Evolutionary conservation across 805 yeast genomes (phyloP), one percentile per base, ranked within the genome.

Genomic region (Diddensiella transvaalensis): DNA sequence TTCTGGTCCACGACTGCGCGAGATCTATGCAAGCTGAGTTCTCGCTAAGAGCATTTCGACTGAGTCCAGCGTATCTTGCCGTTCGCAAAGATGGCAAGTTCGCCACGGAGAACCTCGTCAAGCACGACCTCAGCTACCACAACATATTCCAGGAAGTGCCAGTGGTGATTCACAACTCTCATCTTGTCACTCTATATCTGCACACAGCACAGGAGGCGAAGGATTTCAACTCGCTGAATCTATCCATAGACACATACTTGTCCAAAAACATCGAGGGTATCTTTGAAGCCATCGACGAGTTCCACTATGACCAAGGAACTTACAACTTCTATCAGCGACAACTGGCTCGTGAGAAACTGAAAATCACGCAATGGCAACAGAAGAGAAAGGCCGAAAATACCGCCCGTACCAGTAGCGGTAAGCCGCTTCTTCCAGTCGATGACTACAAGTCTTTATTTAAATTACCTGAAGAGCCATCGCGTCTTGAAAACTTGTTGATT

Each of bases 241-340:
- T 75, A 18, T 65, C 73, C 19, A 68, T 70, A 52, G 74, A 70
- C 51, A 65, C 72, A 15, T 67, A 67, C 48, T 55, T 75, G 40
- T 67, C 69, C 52, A 58, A 62, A 53, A 73, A 72, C 53, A 77
- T 81, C 51, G 90, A 85, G 61, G 76, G 77, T 41, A 72, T 85
- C 55, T 75, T 79, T 62, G 82, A 79, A 52, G 78, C 87, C 44
- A 75, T 86, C 36, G 93, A 86, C 65, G 81, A 83, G 42, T 81
- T 79, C 70, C 83, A 82, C 70, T 82, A 82, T 64, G 89, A 83
- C 63, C 86, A 84, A 64, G 82, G 83, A 57, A 85, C 82, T 68
- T 82, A 83, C 74, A 83, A 85, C 72, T 85, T 83, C 69, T 85
- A 79, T 72, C 93, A 85, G 70, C 80, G 95, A 71, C 83, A 79